Conservation (phyloP, 2,329 filamentous ascomycete species). For the Cyclaneusma minus region DNA sequence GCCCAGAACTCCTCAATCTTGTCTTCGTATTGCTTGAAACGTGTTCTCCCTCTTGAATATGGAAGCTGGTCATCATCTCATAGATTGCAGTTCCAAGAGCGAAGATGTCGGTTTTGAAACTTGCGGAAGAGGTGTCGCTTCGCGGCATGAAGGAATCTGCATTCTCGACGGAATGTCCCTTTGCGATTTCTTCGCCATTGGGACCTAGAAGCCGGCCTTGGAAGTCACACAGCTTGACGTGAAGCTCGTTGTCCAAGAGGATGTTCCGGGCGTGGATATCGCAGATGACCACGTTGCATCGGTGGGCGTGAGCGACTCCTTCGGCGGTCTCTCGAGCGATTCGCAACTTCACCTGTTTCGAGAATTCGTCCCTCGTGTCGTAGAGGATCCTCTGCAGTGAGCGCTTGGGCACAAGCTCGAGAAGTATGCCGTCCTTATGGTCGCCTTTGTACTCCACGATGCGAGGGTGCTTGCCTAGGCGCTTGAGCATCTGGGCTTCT, state of each 20-base stretch:
- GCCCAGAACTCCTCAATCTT: conserved; percentile 8
- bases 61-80: conserved; percentile 9
- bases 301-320: conserved; percentile 5
- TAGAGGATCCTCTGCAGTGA: conserved; percentile 3
- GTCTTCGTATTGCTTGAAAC: conserved; percentile 7
- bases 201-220: conserved; percentile 4
- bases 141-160: conserved; percentile 11
- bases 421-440: conserved; percentile 3
- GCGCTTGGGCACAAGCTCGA: conserved; percentile 5
- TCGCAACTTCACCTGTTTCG: conserved; percentile 2
- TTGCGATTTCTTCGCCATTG: conserved; percentile 3
- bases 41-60: conserved; percentile 11
- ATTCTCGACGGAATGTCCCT: conserved; percentile 7
- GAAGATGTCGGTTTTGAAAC: conserved; percentile 12
- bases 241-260: conserved; percentile 6
- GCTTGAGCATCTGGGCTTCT: no score
- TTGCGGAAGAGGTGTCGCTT: conserved; percentile 5
- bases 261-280: conserved; percentile 6
- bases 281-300: conserved; percentile 4
- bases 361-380: neutral
- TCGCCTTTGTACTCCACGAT: conserved; percentile 4
- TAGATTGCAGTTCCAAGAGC: conserved; percentile 13
- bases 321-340: conserved; percentile 3
- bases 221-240: conserved; percentile 8
- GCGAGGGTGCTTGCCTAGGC: no score